Conservation (phyloP, 495 filamentous ascomycete species). For the Xylaria curta region DNA sequence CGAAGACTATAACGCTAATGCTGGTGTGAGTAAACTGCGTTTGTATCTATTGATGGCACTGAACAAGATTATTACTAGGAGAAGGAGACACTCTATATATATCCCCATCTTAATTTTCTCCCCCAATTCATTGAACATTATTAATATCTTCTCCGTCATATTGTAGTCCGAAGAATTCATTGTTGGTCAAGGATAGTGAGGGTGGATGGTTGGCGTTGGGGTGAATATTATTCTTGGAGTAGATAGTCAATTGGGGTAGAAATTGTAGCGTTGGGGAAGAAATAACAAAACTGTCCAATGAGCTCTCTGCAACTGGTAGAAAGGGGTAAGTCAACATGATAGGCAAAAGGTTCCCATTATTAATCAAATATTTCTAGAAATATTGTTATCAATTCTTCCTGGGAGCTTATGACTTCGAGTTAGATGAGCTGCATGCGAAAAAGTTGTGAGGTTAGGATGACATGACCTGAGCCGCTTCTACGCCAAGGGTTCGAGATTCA, state of each 20-base stretch:
- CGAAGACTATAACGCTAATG: not conserved
- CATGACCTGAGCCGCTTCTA: not conserved
- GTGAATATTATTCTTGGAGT: constrained; percentile 9
- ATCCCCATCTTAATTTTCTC: not conserved
- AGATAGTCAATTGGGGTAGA: constrained; percentile 13
- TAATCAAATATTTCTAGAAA: not conserved
- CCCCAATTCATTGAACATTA: not conserved
- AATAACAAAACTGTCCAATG: constrained; percentile 4
- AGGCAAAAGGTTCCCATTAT: not conserved
- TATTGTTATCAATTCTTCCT: no score
- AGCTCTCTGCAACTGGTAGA: not conserved
- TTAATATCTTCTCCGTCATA: not conserved
- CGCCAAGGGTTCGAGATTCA: not conserved
- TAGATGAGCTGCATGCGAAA: not conserved
- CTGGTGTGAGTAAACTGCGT: not conserved
- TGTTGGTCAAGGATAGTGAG: not conserved
- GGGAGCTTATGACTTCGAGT: not conserved
- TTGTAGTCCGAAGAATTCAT: not conserved
- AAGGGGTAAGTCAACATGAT: not conserved
- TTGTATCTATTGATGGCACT: not conserved
- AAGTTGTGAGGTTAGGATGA: not conserved
- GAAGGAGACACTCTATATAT: constrained; percentile 8
- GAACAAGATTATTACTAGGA: not conserved
- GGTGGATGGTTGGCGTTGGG: not conserved
- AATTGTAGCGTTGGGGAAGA: not conserved